Evolutionary conservation across 305 asterid genomes (phyloP), one percentile per base, ranked within the genome.

Genomic region (Nicotiana rustica): DNA sequence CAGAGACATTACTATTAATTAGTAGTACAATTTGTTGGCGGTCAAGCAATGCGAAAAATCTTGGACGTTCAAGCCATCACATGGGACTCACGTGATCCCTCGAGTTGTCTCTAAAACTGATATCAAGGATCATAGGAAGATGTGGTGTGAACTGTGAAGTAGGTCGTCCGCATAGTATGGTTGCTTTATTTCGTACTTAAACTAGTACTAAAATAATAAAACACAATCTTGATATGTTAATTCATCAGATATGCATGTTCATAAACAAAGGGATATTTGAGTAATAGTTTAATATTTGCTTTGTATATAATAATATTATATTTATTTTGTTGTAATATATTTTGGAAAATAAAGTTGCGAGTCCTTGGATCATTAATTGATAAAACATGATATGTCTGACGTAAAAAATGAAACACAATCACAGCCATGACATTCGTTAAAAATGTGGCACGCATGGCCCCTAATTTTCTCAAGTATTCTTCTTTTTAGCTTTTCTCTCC

Each of bases 381-480:
- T 12, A 1, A 64, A 61, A 79, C 82, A 21, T 62, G 70, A 61
- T 1, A 75, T 75, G 80, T 75, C 80, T 49, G 47, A 49, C 19
- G 80, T 29, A 75, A 41, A 33, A 65, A 64, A 79, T 19, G 73
- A 79, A 38, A 66, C 82, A 64, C 82, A 79, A 79, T 79, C 76
- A 79, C 82, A 38, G 75, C 82, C 82, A 61, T 79, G 44, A 79
- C 36, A 64, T 49, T 79, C 64, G 82, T 79, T 10, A 79, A 41
- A 38, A 12, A 79, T 49, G 73, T 62, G 82, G 44, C 82, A 66
- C 49, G 62, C 82, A 62, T 79, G 62, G 44, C 62, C 70, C 61
- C 62, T 41, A 61, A 61, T 62, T 64, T 79, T 79, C 47, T 79
- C 44, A 61, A 78, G 73, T 67, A 61, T 60, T 35, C 6, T 31